Evolutionary conservation across 2,329 filamentous ascomycete species (phyloP).

Genomic region (Venturia asperata): DNA sequence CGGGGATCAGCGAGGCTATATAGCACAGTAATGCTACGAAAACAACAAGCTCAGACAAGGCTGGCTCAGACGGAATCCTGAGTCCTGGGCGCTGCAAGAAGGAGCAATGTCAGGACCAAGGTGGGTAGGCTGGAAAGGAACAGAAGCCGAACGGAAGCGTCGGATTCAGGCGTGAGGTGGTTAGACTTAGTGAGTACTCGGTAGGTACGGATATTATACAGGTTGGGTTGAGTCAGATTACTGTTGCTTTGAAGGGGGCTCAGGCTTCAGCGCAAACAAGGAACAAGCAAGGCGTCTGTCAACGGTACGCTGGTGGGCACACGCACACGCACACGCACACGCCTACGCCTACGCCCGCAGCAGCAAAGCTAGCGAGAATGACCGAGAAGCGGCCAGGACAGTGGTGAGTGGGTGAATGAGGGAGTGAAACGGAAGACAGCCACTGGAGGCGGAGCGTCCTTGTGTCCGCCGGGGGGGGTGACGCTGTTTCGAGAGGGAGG

Average conservation of each 20-base stretch:
- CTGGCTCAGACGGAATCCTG: neutral
- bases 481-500: neutral
- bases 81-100: neutral
- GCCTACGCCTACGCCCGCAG: too few species aligned
- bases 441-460: neutral
- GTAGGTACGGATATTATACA: too few species aligned
- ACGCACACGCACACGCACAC: too few species aligned
- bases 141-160: neutral
- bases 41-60: neutral
- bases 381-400: conserved; percentile 5
- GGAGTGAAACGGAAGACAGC: neutral
- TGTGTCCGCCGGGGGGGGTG: neutral
- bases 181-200: neutral
- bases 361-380: neutral
- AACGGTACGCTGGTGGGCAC: neutral
- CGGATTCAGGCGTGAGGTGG: conserved; percentile 3
- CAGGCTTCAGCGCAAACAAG: conserved; percentile 8
- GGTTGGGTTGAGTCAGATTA: neutral
- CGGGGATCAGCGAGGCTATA: neutral
- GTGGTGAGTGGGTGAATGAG: too few species aligned
- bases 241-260: neutral
- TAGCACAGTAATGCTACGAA: neutral
- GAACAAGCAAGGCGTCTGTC: too few species aligned
- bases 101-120: neutral
- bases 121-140: neutral